A percentile compares a stretch with the other conserved stretches of the same genome.
These are phyloP conservation scores for Rhododendron molle DNA, from an alignment of 148 eudicot species.

Conservation along the genomic window DNA sequence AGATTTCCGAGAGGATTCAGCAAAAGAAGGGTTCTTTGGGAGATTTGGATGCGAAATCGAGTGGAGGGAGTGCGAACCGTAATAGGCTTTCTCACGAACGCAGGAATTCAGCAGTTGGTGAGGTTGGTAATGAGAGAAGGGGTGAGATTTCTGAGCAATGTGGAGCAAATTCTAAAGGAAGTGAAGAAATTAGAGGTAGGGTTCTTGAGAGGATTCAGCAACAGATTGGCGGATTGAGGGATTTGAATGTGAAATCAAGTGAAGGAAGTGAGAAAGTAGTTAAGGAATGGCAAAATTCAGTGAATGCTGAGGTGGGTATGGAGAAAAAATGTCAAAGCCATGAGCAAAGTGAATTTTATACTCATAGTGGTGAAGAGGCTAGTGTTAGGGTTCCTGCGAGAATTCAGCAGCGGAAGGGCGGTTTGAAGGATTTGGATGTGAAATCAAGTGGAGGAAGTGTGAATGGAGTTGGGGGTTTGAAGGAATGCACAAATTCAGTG, in stretches of 20 bases:
- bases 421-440: slow-evolving; percentile 19
- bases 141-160: slow-evolving; percentile 15
- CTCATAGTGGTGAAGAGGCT: background rate
- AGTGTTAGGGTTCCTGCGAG: background rate
- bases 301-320: slow-evolving; percentile 2
- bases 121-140: slow-evolving; percentile 11
- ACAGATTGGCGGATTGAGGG: slow-evolving; percentile 15
- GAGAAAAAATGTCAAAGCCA: slow-evolving; percentile 16
- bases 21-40: slow-evolving; percentile 13
- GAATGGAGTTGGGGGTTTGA: slow-evolving; percentile 30
- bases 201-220: background rate
- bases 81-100: slow-evolving; percentile 25
- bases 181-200: background rate
- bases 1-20: slow-evolving; percentile 4
- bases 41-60: slow-evolving; percentile 18
- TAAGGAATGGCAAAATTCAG: slow-evolving; percentile 12
- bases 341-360: slow-evolving; percentile 7
- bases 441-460: slow-evolving; percentile 14
- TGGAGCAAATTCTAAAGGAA: background rate
- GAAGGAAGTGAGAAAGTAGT: slow-evolving; percentile 22
- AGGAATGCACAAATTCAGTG: slow-evolving; percentile 10
- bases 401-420: slow-evolving; percentile 1
- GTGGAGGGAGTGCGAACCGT: slow-evolving; percentile 20
- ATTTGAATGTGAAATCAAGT: slow-evolving; percentile 13
- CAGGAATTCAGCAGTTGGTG: slow-evolving; percentile 2